Percentiles rank a stretch among this genome's conserved stretches.
These are phyloP conservation scores for Dendrothele bispora DNA, from an alignment of 768 basidiomycete species.

Conservation along the genomic window DNA sequence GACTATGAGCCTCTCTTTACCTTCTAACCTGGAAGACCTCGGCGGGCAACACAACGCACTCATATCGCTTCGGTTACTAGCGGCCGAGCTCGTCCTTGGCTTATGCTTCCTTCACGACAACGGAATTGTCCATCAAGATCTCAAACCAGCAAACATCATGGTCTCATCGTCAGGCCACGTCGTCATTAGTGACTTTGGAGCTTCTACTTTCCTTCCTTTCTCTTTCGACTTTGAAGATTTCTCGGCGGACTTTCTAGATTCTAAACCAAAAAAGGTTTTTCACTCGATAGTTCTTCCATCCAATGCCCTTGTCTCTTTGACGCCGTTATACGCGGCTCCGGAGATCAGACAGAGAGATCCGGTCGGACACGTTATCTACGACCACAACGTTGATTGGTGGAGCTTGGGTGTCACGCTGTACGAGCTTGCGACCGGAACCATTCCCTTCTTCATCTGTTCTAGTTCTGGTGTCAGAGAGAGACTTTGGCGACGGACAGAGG, in stretches of 20 bases:
- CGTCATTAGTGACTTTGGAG: conserved; percentile 66
- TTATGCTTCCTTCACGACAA: conserved; percentile 48
- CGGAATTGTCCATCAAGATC: conserved; percentile 69
- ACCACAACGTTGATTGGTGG: conserved; percentile 36
- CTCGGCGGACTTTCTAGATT: conserved; percentile 4
- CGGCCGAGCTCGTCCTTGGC: conserved; percentile 33
- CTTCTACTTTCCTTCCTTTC: conserved; percentile 32
- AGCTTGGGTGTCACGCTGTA: conserved; percentile 32
- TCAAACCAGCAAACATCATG: conserved; percentile 68
- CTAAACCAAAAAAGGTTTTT: conserved; percentile 2
- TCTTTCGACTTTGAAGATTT: conserved; percentile 7
- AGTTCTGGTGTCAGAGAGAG: not conserved
- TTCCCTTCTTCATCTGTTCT: conserved; percentile 15
- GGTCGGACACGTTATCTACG: conserved; percentile 27
- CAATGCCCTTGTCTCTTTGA: conserved; percentile 28
- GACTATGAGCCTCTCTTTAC: not conserved
- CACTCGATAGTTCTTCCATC: conserved; percentile 20
- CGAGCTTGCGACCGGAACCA: conserved; percentile 29
- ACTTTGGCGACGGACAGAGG: conserved; percentile 14
- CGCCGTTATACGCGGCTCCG: conserved; percentile 35
- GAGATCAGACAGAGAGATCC: conserved; percentile 27
- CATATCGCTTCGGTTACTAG: conserved; percentile 25
- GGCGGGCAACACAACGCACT: not conserved
- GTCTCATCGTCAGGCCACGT: conserved; percentile 45
- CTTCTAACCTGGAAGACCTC: not conserved